Percentiles rank a stretch among this genome's conserved stretches.
These are phyloP conservation scores for Biscutella laevigata DNA, from an alignment of 441 rosid species.

Conservation along the genomic window DNA sequence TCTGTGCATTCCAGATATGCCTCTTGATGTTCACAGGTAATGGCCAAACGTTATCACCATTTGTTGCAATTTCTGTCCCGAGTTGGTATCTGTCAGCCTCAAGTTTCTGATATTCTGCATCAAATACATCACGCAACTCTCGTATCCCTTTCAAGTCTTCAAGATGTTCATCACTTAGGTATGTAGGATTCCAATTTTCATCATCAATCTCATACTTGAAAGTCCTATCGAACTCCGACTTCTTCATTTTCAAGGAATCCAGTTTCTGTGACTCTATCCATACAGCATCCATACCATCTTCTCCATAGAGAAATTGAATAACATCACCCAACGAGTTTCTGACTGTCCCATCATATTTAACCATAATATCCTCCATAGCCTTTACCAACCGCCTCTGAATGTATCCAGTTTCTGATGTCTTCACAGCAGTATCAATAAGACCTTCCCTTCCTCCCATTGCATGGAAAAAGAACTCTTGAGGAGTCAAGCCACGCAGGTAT, in stretches of 20 bases:
- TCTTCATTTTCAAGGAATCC: constrained; percentile 85
- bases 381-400: constrained; percentile 96
- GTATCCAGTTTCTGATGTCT: constrained; percentile 98
- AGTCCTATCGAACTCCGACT: constrained; percentile 59
- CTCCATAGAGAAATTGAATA: constrained; percentile 95
- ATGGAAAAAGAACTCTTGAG: constrained; percentile 97
- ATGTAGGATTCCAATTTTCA: constrained; percentile 73
- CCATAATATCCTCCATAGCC: constrained; percentile 99
- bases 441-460: constrained; percentile 99
- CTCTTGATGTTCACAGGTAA: constrained; percentile 84
- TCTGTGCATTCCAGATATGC: constrained; percentile 92
- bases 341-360: constrained; percentile 96
- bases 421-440: constrained; percentile 96
- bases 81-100: constrained; percentile 74
- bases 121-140: constrained; percentile 83
- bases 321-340: constrained; percentile 96
- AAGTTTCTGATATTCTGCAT: constrained; percentile 82
- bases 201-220: constrained; percentile 79
- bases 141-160: constrained; percentile 81
- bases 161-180: constrained; percentile 62
- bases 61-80: constrained; percentile 81
- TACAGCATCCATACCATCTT: constrained; percentile 98
- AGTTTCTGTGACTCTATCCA: constrained; percentile 94
- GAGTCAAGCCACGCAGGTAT: constrained; percentile 93
- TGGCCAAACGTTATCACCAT: constrained; percentile 87